phyloP scores from a whole-genome alignment of 106 monocot genomes.

The Alisma plantagoaquatica region DNA sequence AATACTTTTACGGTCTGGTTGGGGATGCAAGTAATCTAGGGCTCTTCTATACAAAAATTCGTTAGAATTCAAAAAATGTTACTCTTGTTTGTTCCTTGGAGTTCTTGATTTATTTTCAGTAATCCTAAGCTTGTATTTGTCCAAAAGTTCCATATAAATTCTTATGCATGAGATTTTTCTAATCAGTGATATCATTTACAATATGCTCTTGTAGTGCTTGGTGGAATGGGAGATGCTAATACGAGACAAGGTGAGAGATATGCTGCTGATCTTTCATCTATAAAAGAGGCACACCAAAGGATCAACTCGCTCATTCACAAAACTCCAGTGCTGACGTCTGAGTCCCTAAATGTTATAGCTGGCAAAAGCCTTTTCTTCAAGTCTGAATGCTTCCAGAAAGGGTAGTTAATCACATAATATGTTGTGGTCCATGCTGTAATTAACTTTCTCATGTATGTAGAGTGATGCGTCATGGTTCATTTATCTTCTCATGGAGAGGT shows the following conservation, averaged over 20 bases:
- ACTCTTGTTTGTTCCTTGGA: too few relatives aligned
- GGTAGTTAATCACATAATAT: conserved; percentile 15
- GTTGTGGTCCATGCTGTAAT: background rate
- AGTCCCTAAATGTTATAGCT: conserved; percentile 39
- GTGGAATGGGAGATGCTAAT: too few relatives aligned
- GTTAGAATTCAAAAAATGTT: too few relatives aligned
- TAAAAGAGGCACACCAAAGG: conserved; percentile 59
- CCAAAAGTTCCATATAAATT: too few relatives aligned
- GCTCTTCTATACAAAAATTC: too few relatives aligned
- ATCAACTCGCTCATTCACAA: conserved; percentile 61
- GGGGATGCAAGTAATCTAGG: too few relatives aligned
- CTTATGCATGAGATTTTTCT: too few relatives aligned
- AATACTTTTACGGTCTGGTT: too few relatives aligned
- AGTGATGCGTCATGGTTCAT: background rate
- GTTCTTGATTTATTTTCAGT: too few relatives aligned
- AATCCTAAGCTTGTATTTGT: too few relatives aligned
- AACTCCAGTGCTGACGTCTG: conserved; percentile 74
- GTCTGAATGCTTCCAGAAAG: conserved; percentile 94
- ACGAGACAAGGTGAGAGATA: conserved; percentile 33
- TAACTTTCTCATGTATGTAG: background rate
- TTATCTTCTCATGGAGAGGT: background rate
- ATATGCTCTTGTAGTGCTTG: too few relatives aligned
- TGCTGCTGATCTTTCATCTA: conserved; percentile 78
- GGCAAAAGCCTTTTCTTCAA: conserved; percentile 71
- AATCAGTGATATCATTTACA: too few relatives aligned